Percentiles rank a stretch among this genome's conserved stretches.
phyloP scores from a whole-genome alignment of 345 rosid species.

The Limnanthes douglasii region DNA sequence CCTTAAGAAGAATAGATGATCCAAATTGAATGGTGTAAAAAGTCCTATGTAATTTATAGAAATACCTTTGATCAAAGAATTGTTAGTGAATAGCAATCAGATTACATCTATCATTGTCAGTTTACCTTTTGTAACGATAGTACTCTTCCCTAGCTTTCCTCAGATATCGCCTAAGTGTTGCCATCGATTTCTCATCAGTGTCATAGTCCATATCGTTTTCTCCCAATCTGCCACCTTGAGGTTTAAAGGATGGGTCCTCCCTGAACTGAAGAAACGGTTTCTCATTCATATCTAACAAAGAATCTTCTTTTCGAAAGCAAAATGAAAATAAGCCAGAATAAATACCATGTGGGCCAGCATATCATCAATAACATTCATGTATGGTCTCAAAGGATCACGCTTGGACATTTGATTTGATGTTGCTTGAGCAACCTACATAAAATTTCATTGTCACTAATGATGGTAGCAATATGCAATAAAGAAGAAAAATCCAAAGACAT shows the following conservation, averaged over 20 bases:
- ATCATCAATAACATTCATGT: constrained; percentile 55
- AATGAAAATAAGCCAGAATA: not conserved
- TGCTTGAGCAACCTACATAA: constrained; percentile 56
- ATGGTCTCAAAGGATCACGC: constrained; percentile 71
- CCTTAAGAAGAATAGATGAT: not conserved
- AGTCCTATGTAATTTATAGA: not conserved
- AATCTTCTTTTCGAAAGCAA: not conserved
- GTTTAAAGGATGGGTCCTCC: constrained; percentile 63
- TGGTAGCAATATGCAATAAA: too few relatives aligned
- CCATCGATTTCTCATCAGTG: constrained; percentile 78
- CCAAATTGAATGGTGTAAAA: not conserved
- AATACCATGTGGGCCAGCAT: constrained; percentile 50
- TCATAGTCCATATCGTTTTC: constrained; percentile 88
- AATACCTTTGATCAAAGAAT: not conserved
- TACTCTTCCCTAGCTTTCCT: constrained; percentile 64
- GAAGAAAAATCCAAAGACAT: too few relatives aligned
- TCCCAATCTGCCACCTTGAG: constrained; percentile 75
- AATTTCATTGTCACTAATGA: too few relatives aligned
- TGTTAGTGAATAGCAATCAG: not conserved
- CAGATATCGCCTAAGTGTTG: constrained; percentile 58
- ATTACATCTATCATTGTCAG: not conserved
- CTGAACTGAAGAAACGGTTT: constrained; percentile 23
- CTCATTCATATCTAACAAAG: not conserved
- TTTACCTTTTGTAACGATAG: constrained; percentile 58
- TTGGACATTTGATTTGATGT: constrained; percentile 75